These are phyloP conservation scores for Monosporascus sp. DNA, from an alignment of 2,329 filamentous ascomycete species.

Conservation along the genomic window DNA sequence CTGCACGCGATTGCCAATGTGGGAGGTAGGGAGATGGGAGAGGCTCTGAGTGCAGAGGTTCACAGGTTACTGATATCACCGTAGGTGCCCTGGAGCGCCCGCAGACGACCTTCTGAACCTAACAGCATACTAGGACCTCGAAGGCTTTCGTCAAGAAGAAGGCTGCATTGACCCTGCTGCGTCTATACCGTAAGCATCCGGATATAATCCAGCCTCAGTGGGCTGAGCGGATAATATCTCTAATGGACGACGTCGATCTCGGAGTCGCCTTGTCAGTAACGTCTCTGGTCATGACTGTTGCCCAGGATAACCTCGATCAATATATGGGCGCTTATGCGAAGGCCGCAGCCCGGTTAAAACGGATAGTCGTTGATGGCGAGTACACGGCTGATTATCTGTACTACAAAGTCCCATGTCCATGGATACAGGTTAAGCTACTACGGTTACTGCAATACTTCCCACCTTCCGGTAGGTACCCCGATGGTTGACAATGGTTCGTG, in stretches of 20 bases:
- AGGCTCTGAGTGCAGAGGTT: constrained; percentile 86
- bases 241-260: constrained; percentile 95
- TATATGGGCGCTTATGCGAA: constrained; percentile 95
- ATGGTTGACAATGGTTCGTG: not conserved
- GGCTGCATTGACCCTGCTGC: constrained; percentile 86
- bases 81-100: constrained; percentile 45
- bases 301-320: constrained; percentile 89
- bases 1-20: constrained; percentile 98
- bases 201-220: constrained; percentile 93
- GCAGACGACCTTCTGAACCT: constrained; percentile 3
- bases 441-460: constrained; percentile 93
- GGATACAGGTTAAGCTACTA: constrained; percentile 94
- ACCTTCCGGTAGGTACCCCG: constrained; percentile 65
- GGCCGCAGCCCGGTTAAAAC: constrained; percentile 82
- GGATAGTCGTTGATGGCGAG: constrained; percentile 85
- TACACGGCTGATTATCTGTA: constrained; percentile 90
- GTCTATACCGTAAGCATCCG: constrained; percentile 90
- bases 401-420: constrained; percentile 99
- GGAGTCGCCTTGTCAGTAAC: constrained; percentile 94
- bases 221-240: constrained; percentile 96
- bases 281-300: constrained; percentile 88
- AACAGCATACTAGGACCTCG: constrained; percentile 46
- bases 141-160: constrained; percentile 99
- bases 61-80: constrained; percentile 92
- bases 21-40: constrained; percentile 93